Evolutionary conservation across 2,329 filamentous ascomycete genomes (phyloP), one percentile per base, ranked within the genome.

Genomic region (Cladosporium sp.): DNA sequence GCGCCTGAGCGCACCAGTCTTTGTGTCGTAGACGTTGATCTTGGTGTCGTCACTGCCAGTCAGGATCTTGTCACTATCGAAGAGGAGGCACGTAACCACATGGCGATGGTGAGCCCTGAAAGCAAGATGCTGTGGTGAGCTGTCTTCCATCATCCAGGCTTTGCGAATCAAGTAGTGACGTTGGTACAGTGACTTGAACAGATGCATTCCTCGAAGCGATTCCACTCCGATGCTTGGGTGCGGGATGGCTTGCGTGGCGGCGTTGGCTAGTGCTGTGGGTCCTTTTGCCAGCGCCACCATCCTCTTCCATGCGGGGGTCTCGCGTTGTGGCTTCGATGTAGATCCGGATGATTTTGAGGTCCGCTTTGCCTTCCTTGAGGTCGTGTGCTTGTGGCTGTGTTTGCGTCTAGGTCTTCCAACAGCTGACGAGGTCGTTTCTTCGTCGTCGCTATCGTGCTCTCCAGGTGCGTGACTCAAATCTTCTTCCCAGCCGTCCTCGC

Each of bases 1-100:
- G 69, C 86, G 90, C 50, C 89, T 85, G 37, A 96, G 77, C 64
- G 88, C 88, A 60, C 94, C 94, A 0, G 92, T 97, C 76, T 94
- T 95, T 12, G 94, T 97, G 70, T 97, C 92, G 73, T 97, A 99
- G 34, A 99, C 92, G 68, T 99, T 92, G 68, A 99, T 99, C 63
- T 97, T 87, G 3, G 92, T 96, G 71, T 99, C 94, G 72, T 99
- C 94, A 70, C 93, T 97, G 25, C 94, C 94, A 1, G 94, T 99
- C 65, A 99, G 83, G 65, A 99, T 97, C 76, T 97, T 97, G 79
- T 99, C 92, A 51, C 92, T 90, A 70, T 99, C 94, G 68, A 99
- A 99, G 72, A 99, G 92, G 56, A 99, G 82, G 71, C 94, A 99
- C 15, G 94, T 99, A 55, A 99, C 96, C 61, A 99, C 94, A 76